Percentiles rank a stretch among this genome's conserved stretches.
phyloP scores from a whole-genome alignment of 371 early-diverging fungal species.

The Mucor racemosus region DNA sequence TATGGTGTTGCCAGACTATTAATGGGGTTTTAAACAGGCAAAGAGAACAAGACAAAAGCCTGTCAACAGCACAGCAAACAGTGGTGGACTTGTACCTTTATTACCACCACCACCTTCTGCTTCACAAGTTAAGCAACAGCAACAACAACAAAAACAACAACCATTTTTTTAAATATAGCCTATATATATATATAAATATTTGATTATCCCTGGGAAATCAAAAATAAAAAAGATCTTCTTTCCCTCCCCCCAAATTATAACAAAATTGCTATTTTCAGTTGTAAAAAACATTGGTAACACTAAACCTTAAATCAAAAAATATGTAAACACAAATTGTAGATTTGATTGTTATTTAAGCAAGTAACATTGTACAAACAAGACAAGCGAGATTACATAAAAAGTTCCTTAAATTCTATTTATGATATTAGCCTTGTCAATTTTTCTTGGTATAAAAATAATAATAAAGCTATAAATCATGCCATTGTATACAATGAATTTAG shows the following conservation, averaged over 20 bases:
- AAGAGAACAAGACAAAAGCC: slow-evolving; percentile 42
- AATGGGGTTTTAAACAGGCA: slow-evolving; percentile 17
- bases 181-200: neutral
- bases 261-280: neutral
- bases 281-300: slow-evolving; percentile 16
- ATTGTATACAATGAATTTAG: neutral
- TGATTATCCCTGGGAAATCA: slow-evolving; percentile 8
- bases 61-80: slow-evolving; percentile 1
- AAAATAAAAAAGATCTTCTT: slow-evolving; percentile 9
- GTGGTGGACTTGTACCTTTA: slow-evolving; percentile 43
- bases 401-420: neutral
- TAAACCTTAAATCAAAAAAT: neutral
- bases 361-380: slow-evolving; percentile 1
- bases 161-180: slow-evolving; percentile 21
- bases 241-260: neutral
- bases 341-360: neutral
- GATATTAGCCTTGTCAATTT: neutral
- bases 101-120: slow-evolving; percentile 62
- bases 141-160: slow-evolving; percentile 36
- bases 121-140: slow-evolving; percentile 56
- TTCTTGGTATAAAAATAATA: neutral
- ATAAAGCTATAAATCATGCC: neutral
- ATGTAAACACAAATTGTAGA: neutral
- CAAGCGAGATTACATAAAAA: no score
- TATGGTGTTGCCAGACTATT: neutral